phyloP scores from a whole-genome alignment of 1,284 basidiomycete genomes.

The Sanghuangporus weigelae region DNA sequence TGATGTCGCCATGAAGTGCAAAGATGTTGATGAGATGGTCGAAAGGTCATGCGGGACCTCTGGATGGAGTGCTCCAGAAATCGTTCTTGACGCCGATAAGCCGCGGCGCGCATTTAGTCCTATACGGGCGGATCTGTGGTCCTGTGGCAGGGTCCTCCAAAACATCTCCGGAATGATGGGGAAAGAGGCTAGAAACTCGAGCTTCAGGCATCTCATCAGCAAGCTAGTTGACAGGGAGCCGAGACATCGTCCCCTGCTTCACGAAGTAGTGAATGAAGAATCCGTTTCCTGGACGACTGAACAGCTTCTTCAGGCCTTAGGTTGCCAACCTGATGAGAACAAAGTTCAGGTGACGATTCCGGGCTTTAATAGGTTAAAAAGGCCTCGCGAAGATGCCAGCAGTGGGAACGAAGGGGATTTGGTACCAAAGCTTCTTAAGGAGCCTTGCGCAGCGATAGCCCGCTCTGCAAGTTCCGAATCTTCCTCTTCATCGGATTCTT shows the following conservation, averaged over 20 bases:
- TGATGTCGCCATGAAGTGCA: not conserved
- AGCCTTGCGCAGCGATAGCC: not conserved
- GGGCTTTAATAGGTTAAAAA: not conserved
- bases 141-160: not conserved
- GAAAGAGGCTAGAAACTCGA: not conserved
- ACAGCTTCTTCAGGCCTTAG: not conserved
- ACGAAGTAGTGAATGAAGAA: not conserved
- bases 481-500: not conserved
- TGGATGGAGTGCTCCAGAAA: slow-evolving; percentile 4
- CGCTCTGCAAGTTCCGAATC: not conserved
- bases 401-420: no score
- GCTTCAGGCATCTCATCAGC: not conserved
- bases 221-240: not conserved
- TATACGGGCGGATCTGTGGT: not conserved
- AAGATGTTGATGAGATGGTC: not conserved
- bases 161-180: not conserved
- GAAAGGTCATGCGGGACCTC: not conserved
- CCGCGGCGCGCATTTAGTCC: not conserved
- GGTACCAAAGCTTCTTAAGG: not conserved
- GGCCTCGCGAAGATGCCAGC: not conserved
- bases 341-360: not conserved
- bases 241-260: not conserved
- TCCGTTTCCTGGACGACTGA: not conserved
- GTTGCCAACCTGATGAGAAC: not conserved
- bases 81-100: not conserved